Evolutionary conservation across 768 basidiomycete genomes (phyloP).

Genomic region (Tylopilus balloui): DNA sequence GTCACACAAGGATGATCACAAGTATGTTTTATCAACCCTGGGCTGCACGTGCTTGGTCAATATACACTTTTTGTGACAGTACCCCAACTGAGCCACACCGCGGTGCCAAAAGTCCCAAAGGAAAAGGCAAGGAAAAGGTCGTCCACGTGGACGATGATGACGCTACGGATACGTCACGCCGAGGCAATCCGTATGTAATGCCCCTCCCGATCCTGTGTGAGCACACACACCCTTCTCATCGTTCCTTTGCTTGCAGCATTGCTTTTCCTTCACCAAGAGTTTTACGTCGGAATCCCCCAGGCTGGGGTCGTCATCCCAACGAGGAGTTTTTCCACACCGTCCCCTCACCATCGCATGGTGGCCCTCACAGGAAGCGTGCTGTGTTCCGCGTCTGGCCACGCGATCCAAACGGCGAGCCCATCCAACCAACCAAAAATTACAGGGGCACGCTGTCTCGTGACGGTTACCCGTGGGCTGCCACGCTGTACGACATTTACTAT

Average conservation of each 20-base stretch:
- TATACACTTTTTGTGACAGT: neutral
- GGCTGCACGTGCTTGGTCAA: neutral
- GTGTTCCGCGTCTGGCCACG: slow-evolving; percentile 27
- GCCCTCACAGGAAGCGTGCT: slow-evolving; percentile 6
- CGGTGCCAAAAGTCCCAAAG: neutral
- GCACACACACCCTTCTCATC: neutral
- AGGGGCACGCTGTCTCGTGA: slow-evolving; percentile 20
- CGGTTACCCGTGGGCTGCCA: slow-evolving; percentile 25
- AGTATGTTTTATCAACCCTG: neutral
- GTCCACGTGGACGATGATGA: neutral
- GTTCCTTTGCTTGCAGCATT: too few species aligned
- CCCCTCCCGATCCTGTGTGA: too few species aligned
- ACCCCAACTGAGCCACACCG: neutral
- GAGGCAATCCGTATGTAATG: neutral
- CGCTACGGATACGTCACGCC: neutral
- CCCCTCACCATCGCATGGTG: neutral
- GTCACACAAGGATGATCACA: neutral
- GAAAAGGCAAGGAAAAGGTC: neutral
- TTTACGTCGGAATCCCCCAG: neutral
- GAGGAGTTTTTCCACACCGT: slow-evolving; percentile 5
- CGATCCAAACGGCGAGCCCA: slow-evolving; percentile 10
- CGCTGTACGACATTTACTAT: slow-evolving; percentile 25
- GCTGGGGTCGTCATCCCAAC: slow-evolving; percentile 5
- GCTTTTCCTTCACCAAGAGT: neutral
- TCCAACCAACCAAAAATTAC: neutral